Conservation (phyloP, 768 basidiomycete species). For the Leccinellum albellum region DNA sequence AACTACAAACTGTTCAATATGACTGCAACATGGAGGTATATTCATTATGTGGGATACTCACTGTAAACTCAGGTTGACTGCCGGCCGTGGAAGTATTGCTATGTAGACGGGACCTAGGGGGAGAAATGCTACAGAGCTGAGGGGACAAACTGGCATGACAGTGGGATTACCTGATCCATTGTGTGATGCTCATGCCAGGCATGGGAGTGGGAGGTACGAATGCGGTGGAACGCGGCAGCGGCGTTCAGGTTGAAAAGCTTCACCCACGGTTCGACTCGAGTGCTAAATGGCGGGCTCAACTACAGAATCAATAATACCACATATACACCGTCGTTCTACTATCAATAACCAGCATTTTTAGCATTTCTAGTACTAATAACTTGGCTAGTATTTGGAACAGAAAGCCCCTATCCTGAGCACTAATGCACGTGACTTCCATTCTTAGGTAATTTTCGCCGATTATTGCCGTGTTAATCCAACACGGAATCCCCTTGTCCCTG, state of each 20-base stretch:
- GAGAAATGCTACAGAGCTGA: not conserved
- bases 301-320: not conserved
- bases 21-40: not conserved
- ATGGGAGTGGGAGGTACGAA: no score
- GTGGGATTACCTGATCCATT: conserved; percentile 23
- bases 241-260: not conserved
- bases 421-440: conserved; percentile 20
- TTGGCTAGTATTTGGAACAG: not conserved
- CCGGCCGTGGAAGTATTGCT: not conserved
- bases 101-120: conserved; percentile 4
- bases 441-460: conserved; percentile 32
- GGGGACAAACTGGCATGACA: not conserved
- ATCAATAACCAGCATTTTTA: no score
- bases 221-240: not conserved
- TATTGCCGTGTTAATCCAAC: conserved; percentile 29
- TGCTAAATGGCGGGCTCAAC: not conserved
- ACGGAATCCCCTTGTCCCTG: conserved; percentile 36
- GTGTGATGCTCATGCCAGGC: conserved; percentile 13
- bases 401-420: not conserved
- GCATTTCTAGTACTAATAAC: not conserved
- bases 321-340: not conserved
- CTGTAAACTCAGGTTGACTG: conserved; percentile 29
- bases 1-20: conserved; percentile 22
- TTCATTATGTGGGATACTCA: conserved; percentile 5
- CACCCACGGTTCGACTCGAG: conserved; percentile 1